Evolutionary conservation across 176 grass and related monocot genomes (phyloP).

Genomic region (Oryza glumipatula): DNA sequence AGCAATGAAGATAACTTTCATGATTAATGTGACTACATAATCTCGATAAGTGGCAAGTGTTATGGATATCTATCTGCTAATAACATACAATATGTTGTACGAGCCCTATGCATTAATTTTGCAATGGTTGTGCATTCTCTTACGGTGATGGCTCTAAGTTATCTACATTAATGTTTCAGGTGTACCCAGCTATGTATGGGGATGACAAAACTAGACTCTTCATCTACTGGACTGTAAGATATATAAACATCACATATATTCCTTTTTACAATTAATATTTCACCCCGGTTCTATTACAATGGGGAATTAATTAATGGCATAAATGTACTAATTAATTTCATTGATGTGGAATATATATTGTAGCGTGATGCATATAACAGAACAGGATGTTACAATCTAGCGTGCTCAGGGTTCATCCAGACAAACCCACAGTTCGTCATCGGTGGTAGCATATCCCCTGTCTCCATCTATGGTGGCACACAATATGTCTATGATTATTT

Average conservation of each 20-base stretch:
- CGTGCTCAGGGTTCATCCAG: conserved; percentile 87
- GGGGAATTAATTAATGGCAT: neutral
- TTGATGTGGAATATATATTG: conserved; percentile 31
- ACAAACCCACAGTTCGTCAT: conserved; percentile 85
- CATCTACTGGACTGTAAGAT: conserved; percentile 90
- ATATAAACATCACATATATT: conserved; percentile 1
- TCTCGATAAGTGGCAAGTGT: too few relatives aligned
- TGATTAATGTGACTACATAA: too few relatives aligned
- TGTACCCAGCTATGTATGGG: conserved; percentile 79
- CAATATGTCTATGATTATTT: conserved; percentile 82
- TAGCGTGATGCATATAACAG: conserved; percentile 89
- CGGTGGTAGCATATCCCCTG: conserved; percentile 79
- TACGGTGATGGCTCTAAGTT: conserved; percentile 5
- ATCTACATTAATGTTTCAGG: conserved; percentile 53
- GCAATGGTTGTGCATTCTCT: neutral
- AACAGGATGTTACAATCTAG: conserved; percentile 89
- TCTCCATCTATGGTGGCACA: conserved; percentile 69
- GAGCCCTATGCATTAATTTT: neutral
- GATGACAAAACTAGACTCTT: conserved; percentile 85
- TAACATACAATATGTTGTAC: too few relatives aligned
- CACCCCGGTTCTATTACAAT: conserved; percentile 2
- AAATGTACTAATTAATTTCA: neutral
- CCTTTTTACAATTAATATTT: conserved; percentile 22
- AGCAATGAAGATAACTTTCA: too few relatives aligned
- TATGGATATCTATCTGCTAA: too few relatives aligned